Evolutionary conservation across 768 basidiomycete genomes (phyloP), one percentile per base, ranked within the genome.

Genomic region (Cyclocybe aegerita): DNA sequence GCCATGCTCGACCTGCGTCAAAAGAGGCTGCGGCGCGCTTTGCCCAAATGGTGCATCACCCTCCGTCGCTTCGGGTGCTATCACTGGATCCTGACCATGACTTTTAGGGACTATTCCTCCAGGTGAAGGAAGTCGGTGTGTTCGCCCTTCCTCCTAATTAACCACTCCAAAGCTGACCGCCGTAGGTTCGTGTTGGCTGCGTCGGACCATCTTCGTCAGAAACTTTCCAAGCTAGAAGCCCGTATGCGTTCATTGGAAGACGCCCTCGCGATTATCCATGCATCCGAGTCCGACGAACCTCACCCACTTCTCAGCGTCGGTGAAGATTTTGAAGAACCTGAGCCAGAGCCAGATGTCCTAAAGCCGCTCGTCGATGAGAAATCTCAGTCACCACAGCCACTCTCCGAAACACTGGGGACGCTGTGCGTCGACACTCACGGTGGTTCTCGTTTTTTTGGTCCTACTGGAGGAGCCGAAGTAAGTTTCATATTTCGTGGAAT

Each of bases 161-260:
- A n/a, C 23, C 8, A 30, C 17, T 38, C n/a, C 43, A 23, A 37
- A 43, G 10, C 1, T 34, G 8, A 32, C 43, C 35, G 31, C 35
- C 23, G 7, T 50, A 80, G 79, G 40, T 81, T 81, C 53, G 79
- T 82, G 8, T 57, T 75, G 10, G 75, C 75, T 2, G 80, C 79
- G 7, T 77, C 78, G 32, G 79, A 78, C 49, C 79, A 78, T 59
- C 71, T 82, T 30, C 74, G 70, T n/a, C 66, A 69, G 42, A 78
- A 77, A 62, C 63, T 78, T 40, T 54, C 60, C 11, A 70, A 66
- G 46, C 64, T 81, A 63, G 75, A 80, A 52, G 73, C 75, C 7
- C 71, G 80, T 1, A 79, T 80, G 72, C 75, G 70, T 53, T 72
- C 73, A 2, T 66, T 83, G 15, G 81, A 84, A 60, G 79, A 80